Conservation (phyloP, 2,329 filamentous ascomycete genomes). For the Boeremia exigua region DNA sequence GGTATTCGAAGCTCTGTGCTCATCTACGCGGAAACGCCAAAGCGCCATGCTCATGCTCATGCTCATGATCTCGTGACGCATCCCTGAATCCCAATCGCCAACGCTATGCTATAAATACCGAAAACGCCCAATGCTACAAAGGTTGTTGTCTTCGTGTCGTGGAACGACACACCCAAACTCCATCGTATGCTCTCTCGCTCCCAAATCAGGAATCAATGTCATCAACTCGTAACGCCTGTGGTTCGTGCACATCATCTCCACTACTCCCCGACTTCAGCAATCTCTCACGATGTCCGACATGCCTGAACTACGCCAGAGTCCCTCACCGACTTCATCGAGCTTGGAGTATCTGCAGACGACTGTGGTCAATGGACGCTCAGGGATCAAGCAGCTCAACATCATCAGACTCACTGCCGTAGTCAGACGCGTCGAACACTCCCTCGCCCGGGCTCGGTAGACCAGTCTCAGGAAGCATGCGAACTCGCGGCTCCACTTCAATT, state of each 20-base stretch:
- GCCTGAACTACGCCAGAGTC: neutral
- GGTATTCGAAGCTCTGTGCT: constrained; percentile 5
- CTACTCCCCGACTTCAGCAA: neutral
- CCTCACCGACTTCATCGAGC: neutral
- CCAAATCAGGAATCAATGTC: neutral
- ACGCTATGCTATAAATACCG: constrained; percentile 20
- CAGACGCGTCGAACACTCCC: constrained; percentile 40
- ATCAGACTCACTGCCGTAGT: constrained; percentile 48
- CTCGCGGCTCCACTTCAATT: constrained; percentile 29
- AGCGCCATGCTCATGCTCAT: constrained; percentile 10
- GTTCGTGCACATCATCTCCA: neutral
- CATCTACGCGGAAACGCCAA: constrained; percentile 5
- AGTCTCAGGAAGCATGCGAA: constrained; percentile 39
- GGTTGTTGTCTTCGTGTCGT: neutral
- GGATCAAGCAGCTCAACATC: constrained; percentile 33
- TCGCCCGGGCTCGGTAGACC: constrained; percentile 40
- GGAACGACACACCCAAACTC: neutral
- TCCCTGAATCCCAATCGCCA: constrained; percentile 9
- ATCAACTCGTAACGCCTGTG: neutral
- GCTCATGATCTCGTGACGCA: constrained; percentile 1
- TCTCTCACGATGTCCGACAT: neutral
- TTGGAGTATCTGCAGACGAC: neutral
- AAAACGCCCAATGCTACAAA: neutral
- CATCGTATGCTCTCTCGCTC: neutral
- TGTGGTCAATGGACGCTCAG: neutral